These are phyloP conservation scores for Alternaria panax DNA, from an alignment of 2,329 filamentous ascomycete species.

Conservation along the genomic window DNA sequence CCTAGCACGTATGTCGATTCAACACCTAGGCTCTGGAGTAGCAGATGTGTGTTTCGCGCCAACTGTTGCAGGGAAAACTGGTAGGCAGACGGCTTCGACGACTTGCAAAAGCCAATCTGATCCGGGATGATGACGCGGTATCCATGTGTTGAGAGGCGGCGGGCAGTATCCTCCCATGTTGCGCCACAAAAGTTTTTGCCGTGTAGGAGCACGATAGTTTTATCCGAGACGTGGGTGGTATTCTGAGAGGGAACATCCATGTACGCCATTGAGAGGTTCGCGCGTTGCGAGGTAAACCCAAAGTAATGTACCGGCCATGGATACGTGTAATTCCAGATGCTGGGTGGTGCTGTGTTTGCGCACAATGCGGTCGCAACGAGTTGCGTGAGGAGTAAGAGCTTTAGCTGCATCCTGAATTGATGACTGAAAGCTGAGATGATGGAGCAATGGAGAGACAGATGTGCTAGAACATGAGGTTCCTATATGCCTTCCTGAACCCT, in stretches of 20 bases:
- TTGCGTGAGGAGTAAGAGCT: conserved; percentile 5
- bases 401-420: conserved; percentile 12
- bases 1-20: conserved; percentile 59
- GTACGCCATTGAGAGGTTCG: conserved; percentile 63
- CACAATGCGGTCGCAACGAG: conserved; percentile 12
- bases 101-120: conserved; percentile 66
- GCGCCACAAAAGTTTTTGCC: conserved; percentile 65
- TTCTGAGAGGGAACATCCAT: conserved; percentile 58
- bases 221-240: conserved; percentile 45
- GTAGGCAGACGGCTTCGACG: conserved; percentile 59
- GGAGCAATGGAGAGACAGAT: not conserved
- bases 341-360: conserved; percentile 21
- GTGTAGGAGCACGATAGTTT: conserved; percentile 59
- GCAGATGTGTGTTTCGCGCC: conserved; percentile 59
- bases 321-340: conserved; percentile 54
- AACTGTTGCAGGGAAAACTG: conserved; percentile 63
- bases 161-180: conserved; percentile 61
- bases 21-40: conserved; percentile 57
- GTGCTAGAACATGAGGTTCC: not conserved
- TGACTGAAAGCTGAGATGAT: not conserved
- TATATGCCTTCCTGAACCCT: not conserved
- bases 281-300: conserved; percentile 57
- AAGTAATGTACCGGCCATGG: conserved; percentile 59
- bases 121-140: conserved; percentile 64
- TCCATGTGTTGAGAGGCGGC: conserved; percentile 52